Conservation (phyloP, 2,329 filamentous ascomycete species). For the Fusarium acutatum region DNA sequence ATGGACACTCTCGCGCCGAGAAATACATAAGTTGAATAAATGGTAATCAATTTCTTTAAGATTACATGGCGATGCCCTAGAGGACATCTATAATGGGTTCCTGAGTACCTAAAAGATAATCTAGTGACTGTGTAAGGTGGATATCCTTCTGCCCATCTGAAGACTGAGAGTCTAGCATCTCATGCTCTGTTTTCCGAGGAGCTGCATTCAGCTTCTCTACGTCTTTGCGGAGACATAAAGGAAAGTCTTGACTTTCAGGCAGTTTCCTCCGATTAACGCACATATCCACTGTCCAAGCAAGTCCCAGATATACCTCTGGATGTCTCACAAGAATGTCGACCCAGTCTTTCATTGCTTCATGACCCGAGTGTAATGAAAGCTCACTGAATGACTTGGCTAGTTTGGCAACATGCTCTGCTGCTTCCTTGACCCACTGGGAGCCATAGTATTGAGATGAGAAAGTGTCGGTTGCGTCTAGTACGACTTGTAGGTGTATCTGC, state of each 20-base stretch:
- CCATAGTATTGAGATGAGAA: neutral
- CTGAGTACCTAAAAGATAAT: neutral
- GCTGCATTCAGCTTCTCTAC: neutral
- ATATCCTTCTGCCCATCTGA: neutral
- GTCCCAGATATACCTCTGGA: neutral
- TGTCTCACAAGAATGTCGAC: neutral
- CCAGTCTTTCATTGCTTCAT: neutral
- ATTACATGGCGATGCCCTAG: rapidly evolving
- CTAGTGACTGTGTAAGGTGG: neutral
- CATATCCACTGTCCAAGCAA: neutral
- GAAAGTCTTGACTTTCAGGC: neutral
- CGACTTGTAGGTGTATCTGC: neutral
- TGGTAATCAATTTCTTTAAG: rapidly evolving
- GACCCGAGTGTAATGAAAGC: neutral
- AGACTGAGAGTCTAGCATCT: neutral
- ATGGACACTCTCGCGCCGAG: rapidly evolving
- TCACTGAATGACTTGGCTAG: neutral
- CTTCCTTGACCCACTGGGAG: neutral
- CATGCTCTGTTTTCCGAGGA: neutral
- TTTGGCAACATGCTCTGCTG: neutral
- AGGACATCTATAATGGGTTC: neutral
- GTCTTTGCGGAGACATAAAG: neutral
- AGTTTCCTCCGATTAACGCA: neutral
- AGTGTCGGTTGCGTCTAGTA: neutral
- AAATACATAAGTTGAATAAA: rapidly evolving